Evolutionary conservation across 805 yeast genomes (phyloP), one percentile per base, ranked within the genome.

Genomic region (Trichomonascus vanleenenianus): DNA sequence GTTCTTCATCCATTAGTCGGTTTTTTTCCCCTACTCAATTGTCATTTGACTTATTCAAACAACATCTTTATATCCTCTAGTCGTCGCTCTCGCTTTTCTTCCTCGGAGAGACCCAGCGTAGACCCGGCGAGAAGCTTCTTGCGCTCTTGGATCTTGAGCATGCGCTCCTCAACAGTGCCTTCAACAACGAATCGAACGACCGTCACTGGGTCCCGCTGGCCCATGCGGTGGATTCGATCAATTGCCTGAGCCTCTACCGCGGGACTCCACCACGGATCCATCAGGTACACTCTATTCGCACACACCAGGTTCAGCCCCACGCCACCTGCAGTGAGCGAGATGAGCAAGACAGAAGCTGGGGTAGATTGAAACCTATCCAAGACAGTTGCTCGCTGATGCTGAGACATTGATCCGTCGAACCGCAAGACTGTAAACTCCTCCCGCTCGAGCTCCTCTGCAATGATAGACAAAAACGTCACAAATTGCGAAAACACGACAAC

Each of bases 251-350:
- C 86, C 56, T 87, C 96, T 44, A 83, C 78, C 41, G 95, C 85
- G 39, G 86, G 94, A 27, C 93, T 85, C 97, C 97, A 89, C 93
- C 96, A 89, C 0, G 97, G 96, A 57, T 89, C 97, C 86, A 91
- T 83, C 76, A 89, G 73, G 55, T 80, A 87, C 2, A 94, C 97
- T 31, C 76, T 73, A 0, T 85, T 82, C 0, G 97, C 95, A 42
- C 81, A 78, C 0, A 95, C 89, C 49, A 89, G 67, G 58, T 89
- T 89, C 50, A 89, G 69, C 0, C 97, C 97, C 10, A 88, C 96
- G 6, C 97, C 97, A 19, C 97, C 97, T 0, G 96, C 95, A 61
- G 87, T 89, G 50, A 88, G 65, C 6, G 95, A 83, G 15, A 89
- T 60, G 18, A 89, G 65, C 9, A 89, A 60, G 1, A 89, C 73